Evolutionary conservation across 371 early-diverging fungal genomes (phyloP).

Genomic region (Nematocida sp.): DNA sequence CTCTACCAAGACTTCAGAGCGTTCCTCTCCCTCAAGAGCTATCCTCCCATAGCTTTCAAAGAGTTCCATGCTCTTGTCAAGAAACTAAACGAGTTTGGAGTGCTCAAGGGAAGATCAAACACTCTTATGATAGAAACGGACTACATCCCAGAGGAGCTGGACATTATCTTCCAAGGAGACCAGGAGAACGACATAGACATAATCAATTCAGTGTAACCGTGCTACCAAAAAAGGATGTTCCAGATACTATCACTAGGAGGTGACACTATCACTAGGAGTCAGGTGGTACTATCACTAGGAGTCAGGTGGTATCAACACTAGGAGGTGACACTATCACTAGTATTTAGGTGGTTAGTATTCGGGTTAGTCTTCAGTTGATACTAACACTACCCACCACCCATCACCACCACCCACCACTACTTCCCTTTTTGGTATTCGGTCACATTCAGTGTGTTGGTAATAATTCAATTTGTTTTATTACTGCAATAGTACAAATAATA

Average conservation of each 20-base stretch:
- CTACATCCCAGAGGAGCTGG: constrained; percentile 48
- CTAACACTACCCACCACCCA: too few relatives aligned
- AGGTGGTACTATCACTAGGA: neutral
- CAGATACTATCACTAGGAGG: neutral
- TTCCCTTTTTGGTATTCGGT: too few relatives aligned
- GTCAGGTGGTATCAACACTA: neutral
- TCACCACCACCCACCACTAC: too few relatives aligned
- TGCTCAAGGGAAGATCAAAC: constrained; percentile 47
- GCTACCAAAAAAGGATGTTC: too few relatives aligned
- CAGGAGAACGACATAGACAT: constrained; percentile 28
- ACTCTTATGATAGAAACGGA: constrained; percentile 43
- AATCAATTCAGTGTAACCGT: neutral
- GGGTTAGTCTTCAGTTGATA: too few relatives aligned
- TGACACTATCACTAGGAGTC: neutral
- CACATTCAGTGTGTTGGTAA: too few relatives aligned
- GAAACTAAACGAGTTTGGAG: constrained; percentile 40
- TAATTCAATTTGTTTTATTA: too few relatives aligned
- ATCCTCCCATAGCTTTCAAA: constrained; percentile 47
- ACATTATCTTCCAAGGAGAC: constrained; percentile 22
- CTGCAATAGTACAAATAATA: neutral
- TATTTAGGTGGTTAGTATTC: neutral
- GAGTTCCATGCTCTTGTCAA: constrained; percentile 50
- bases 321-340: neutral
- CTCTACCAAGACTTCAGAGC: constrained; percentile 24
- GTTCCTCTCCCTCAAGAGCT: constrained; percentile 11